Evolutionary conservation across 2,329 filamentous ascomycete species (phyloP), one percentile per base, ranked within the genome.

Genomic region (Graphium sp.): DNA sequence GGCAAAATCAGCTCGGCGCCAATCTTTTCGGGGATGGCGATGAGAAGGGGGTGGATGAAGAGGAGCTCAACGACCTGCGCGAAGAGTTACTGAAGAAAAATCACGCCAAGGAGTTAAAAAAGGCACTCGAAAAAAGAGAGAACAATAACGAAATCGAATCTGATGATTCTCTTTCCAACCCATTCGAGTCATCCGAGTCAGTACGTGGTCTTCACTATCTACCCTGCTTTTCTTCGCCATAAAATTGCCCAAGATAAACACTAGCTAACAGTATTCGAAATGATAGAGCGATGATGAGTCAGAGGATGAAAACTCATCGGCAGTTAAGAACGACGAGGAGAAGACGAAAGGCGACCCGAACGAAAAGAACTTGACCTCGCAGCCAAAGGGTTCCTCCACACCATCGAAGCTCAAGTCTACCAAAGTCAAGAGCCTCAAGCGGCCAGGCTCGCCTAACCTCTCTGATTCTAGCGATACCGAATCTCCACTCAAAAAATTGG

Each of bases 391-490:
- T 17, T 70, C 66, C 21, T 80, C 52, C 9, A 64, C 64, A 4
- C 57, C 64, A 0, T 48, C 21, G 15, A 48, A 59, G 18, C 56
- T 55, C 28, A 68, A 65, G 43, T 23, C 5, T 54, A 66, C 18
- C 48, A 70, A 69, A 45, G 50, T 52, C 41, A 74, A 71, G 43
- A 63, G 61, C 18, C 66, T 87, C 29, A 94, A 94, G 56, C 74
- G 87, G 18, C 67, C 81, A 18, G 83, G 84, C 12, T 93, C 84
- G 11, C 83, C 85, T 4, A 78, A 85, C 37, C 63, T 80, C 18
- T 94, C 84, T 2, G 87, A 95, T 47, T 83, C 83, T 7, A 92
- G 83, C 47, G 87, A 83, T 30, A 91, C 85, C 40, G 87, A 95
- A 48, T 87, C 81, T 1, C 71, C 74, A 15, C 76, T 78, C 38